Base-by-base conservation (phyloP, 805 yeast species). In the Saccharomycopsis fibuligera region DNA sequence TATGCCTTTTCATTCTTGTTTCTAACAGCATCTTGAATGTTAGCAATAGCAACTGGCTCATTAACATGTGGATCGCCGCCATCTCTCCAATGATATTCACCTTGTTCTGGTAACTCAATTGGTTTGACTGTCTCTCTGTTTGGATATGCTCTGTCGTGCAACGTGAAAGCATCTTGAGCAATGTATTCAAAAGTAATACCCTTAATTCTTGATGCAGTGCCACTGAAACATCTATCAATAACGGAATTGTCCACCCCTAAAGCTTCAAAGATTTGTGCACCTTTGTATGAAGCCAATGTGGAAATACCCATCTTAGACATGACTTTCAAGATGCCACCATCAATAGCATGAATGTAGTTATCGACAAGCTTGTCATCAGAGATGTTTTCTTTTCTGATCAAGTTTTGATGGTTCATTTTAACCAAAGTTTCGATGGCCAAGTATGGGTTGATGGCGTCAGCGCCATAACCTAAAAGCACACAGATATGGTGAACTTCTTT, bases 221-320 rank as follows among this genome's bases (percentile, higher is more conserved):
- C 97, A 16, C 95, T 86, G 67, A 91, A 91, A 70, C 98, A 93
- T 58, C 89, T 75, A 73, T 91, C 97, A 57, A 91, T 86, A 44
- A 91, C 97, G 8, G 95, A 81, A 69, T 90, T 88, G 65, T 93
- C 97, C 54, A 91, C 81, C 67, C 99, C 99, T 54, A 91, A 73
- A 44, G 96, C 96, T 69, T 91, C 99, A 65, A 93, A 91, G 62
- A 91, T 93, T 72, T 91, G 99, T 25, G 99, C 99, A 68, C 98
- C 98, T 70, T 91, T 91, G 70, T 91, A 91, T n/a, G 96, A 87
- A 10, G 97, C 96, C 64, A 91, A 74, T 27, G 99, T 93, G 29
- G 98, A 90, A 59, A 91, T 93, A 74, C 99, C 99, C 98, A 91
- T 93, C 75, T 93, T 91, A 33, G 97, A 88, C 99, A 91, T 91